A percentile compares a stretch with the other conserved stretches of the same genome.
These are phyloP conservation scores for Agaricus blazei DNA, from an alignment of 768 basidiomycete genomes.

Conservation along the genomic window DNA sequence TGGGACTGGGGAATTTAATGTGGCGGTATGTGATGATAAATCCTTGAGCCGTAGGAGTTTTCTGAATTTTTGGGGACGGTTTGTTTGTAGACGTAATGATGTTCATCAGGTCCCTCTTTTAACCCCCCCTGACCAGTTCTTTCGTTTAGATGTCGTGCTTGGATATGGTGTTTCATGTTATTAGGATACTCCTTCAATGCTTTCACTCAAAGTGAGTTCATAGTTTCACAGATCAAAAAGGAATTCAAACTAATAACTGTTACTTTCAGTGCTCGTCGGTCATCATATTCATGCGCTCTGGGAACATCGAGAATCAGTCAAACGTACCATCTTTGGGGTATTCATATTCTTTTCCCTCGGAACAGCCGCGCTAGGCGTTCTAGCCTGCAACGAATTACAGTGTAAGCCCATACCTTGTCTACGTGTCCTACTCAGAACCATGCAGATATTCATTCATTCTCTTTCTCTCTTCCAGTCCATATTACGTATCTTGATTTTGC, in stretches of 20 bases:
- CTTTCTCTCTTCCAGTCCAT: neutral
- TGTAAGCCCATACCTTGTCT: neutral
- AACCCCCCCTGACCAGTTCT: neutral
- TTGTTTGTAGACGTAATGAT: neutral
- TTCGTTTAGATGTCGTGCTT: neutral
- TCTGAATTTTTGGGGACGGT: neutral
- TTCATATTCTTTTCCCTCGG: neutral
- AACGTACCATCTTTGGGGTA: neutral
- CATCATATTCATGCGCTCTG: conserved; percentile 5
- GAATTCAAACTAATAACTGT: neutral
- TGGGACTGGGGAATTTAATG: neutral
- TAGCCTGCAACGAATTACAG: neutral
- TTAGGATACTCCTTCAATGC: neutral
- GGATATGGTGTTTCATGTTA: neutral
- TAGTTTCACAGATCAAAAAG: neutral
- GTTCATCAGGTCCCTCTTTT: neutral
- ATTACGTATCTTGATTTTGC: neutral
- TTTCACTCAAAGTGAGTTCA: conserved; percentile 1
- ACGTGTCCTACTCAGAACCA: neutral
- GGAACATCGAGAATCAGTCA: conserved; percentile 1
- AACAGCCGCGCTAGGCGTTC: neutral
- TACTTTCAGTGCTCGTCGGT: neutral
- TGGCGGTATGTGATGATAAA: neutral
- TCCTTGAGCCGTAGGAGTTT: neutral
- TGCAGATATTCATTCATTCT: neutral